Base-by-base conservation (phyloP, 192 early-diverging fungal genomes). In the Podila epicladia region DNA sequence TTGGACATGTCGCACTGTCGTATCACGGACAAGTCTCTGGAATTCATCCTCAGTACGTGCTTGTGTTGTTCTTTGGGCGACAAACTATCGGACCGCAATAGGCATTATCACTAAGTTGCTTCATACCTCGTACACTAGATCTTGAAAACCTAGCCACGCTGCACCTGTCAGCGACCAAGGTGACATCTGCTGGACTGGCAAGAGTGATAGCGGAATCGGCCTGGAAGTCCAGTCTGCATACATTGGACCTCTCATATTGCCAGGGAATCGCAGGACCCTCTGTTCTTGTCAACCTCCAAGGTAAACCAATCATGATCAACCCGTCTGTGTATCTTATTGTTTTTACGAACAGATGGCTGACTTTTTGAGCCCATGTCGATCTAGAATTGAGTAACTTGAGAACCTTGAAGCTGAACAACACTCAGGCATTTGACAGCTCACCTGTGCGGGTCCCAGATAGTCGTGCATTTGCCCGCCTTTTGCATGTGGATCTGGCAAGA, bases 111-210 rank as follows among this genome's bases (percentile, higher is more conserved):
- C 5, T 37, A 24, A 48, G n/a, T 19, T 19, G 11, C 49, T 57
- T 50, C 4, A 22, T 17, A 17, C n/a, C 33, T 49, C 64, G 28
- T 20, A 31, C 13, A n/a, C 3, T 69, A 85, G 83, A 64, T 32
- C 53, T 82, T 12, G 65, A 76, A 9, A 50, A 37, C 20, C 57
- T 82, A 17, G 58, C 12, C 31, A 74, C 78, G 29, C 48, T 84
- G 7, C 71, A 84, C 45, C 58, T 91, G 24, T 83, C 89, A 29
- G 67, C 76, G 11, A 91, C 87, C n/a, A 88, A 91, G 59, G 82
- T 91, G 38, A 88, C 90, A 0, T 73, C 87, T 20, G 58, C 17
- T 35, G 90, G 89, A 9, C 48, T 91, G 12, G 57, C 68, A 24
- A 71, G 31, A 15, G 67, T 83, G 37, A 72, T 77, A 20, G 38